Percentiles rank a stretch among this genome's conserved stretches.
Conservation (phyloP, 768 basidiomycete genomes). For the Kwoniella heveanensis region DNA sequence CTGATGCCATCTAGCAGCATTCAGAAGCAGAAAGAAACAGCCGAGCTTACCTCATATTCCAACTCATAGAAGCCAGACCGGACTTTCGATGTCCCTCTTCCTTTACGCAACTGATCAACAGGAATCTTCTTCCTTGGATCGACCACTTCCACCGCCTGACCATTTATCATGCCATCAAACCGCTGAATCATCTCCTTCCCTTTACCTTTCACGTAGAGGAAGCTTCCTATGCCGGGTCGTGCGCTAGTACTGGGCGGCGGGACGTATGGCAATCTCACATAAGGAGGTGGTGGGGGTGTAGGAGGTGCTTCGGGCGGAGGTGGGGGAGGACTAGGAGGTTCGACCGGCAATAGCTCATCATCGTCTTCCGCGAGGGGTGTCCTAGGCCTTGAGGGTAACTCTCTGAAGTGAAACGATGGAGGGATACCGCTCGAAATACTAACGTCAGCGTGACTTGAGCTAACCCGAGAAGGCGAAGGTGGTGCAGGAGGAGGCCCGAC, state of each 20-base stretch:
- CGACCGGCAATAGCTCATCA: slow-evolving; percentile 19
- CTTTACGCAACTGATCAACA: slow-evolving; percentile 22
- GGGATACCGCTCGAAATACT: slow-evolving; percentile 12
- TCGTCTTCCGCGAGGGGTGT: slow-evolving; percentile 24
- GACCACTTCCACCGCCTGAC: slow-evolving; percentile 12
- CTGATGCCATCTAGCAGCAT: not conserved
- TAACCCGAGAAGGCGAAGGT: slow-evolving; percentile 2
- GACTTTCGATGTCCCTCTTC: slow-evolving; percentile 35
- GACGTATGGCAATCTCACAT: slow-evolving; percentile 35
- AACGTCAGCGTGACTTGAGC: not conserved
- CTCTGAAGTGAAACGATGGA: slow-evolving; percentile 53
- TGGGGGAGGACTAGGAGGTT: slow-evolving; percentile 19
- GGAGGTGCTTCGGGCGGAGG: slow-evolving; percentile 8
- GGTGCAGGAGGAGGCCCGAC: slow-evolving; percentile 29
- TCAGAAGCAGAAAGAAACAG: not conserved
- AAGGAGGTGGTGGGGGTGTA: slow-evolving; percentile 25
- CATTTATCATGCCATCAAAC: slow-evolving; percentile 31
- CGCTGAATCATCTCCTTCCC: slow-evolving; percentile 33
- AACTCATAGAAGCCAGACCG: slow-evolving; percentile 39
- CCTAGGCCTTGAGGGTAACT: slow-evolving; percentile 25
- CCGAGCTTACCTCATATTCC: slow-evolving; percentile 46
- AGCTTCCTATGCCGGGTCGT: slow-evolving; percentile 31
- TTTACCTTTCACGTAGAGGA: slow-evolving; percentile 14
- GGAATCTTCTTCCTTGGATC: slow-evolving; percentile 35
- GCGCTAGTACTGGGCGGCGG: slow-evolving; percentile 25